Conservation (phyloP, 805 yeast genomes). For the baker's yeast (Saccharomyces cerevisiae) region DNA sequence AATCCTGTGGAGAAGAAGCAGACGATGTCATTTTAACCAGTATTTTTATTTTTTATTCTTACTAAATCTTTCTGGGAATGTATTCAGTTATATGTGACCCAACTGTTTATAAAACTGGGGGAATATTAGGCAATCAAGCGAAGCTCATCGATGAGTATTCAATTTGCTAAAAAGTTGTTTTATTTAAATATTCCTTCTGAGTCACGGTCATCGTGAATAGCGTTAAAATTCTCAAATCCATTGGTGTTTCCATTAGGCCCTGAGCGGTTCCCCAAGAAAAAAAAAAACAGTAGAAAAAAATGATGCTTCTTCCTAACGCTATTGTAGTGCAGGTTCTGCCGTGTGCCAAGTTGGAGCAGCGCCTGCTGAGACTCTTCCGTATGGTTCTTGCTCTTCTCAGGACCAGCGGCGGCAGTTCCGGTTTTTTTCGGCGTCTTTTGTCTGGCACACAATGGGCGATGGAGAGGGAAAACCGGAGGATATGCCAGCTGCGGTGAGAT, state of each 20-base stretch:
- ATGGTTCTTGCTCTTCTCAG: not conserved
- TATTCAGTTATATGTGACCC: not conserved
- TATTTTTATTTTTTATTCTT: not conserved
- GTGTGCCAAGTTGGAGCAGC: not conserved
- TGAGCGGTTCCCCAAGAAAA: not conserved
- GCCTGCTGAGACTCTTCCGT: not conserved
- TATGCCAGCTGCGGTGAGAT: not conserved
- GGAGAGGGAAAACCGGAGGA: not conserved
- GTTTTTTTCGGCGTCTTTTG: conserved; percentile 4
- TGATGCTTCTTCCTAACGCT: not conserved
- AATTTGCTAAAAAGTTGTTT: not conserved
- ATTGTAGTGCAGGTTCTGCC: not conserved
- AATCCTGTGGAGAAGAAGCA: conserved; percentile 10
- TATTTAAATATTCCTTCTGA: not conserved
- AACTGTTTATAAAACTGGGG: not conserved
- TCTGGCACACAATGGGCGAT: conserved; percentile 9
- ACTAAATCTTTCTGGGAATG: not conserved
- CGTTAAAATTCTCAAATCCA: not conserved
- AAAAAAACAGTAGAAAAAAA: not conserved
- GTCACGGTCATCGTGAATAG: not conserved
- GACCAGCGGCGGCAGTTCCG: not conserved
- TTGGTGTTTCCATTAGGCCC: not conserved
- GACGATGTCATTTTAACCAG: conserved; percentile 2
- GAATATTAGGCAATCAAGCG: not conserved
- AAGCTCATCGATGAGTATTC: not conserved